Evolutionary conservation across 2,329 filamentous ascomycete species (phyloP), one percentile per base, ranked within the genome.

Genomic region (Pseudogymnoascus sp.): DNA sequence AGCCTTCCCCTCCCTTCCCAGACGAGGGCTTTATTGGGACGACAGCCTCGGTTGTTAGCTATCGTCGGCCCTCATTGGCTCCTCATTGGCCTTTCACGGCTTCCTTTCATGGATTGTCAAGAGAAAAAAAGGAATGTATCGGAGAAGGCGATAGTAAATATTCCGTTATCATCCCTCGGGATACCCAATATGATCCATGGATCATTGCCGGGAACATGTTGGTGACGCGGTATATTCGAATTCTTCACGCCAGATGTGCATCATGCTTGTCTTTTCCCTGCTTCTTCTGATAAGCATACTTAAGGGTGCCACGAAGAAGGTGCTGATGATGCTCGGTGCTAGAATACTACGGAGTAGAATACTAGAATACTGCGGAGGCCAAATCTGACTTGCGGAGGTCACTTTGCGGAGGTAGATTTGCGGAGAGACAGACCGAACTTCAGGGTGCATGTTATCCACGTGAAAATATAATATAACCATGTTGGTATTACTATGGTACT

Each of bases 21-120:
- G 48, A 54, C 48, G 48, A 31, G 48, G 48, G 25, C 45, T 54
- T 54, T 54, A 54, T 54, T 54, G 25, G 48, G 48, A 54, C 48
- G 48, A 54, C 48, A 54, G 14, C 48, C 48, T 54, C 48, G 48
- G 48, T 31, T 54, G 14, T 31, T 54, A 4, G 23, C 5, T n/a
- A 11, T 16, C 23, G n/a, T 11, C 14, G 14, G 11, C 13, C 43
- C 23, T 51, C 23, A 51, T 43, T 19, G 39, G 39, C 16, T 7
- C 39, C 6, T 39, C 34, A 39, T 28, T 28, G 48, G 48, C 25
- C 11, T 3, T 28, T 25, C 4, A 28, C 8, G 13, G 45, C 21
- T 14, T 21, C 19, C 41, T 31, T 16, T 54, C 48, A 31, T 28
- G 48, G 43, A 48, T 25, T 25, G 43, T 48, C 21, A 25, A 48